Percentiles rank a stretch among this genome's conserved stretches.
These are phyloP conservation scores for Citrus australasica DNA, from an alignment of 345 rosid species.

Conservation along the genomic window DNA sequence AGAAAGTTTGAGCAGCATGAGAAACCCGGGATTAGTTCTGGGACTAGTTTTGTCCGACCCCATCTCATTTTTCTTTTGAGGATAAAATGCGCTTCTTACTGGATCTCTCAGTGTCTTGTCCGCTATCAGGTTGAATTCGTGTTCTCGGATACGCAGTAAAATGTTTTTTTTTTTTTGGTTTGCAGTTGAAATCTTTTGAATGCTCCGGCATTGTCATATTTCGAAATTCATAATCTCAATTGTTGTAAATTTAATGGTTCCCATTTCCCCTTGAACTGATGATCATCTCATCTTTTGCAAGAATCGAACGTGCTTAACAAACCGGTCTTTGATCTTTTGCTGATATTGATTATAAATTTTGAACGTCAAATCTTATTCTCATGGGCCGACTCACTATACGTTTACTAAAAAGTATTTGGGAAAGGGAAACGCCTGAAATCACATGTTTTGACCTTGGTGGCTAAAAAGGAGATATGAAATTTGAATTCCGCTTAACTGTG, in stretches of 20 bases:
- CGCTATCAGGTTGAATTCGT: neutral
- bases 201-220: neutral
- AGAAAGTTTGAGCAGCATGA: constrained; percentile 32
- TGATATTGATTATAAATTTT: too few species aligned
- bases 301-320: neutral
- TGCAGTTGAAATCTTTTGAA: neutral
- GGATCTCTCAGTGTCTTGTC: neutral
- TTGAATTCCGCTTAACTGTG: neutral
- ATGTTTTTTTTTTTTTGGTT: neutral
- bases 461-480: neutral
- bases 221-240: neutral
- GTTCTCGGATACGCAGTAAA: neutral
- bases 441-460: neutral
- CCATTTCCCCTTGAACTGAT: neutral
- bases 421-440: neutral
- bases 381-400: too few species aligned
- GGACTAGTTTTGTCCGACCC: constrained; percentile 6
- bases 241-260: neutral
- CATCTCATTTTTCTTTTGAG: neutral
- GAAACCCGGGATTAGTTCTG: neutral
- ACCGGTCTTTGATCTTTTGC: too few species aligned
- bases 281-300: neutral
- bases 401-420: neutral
- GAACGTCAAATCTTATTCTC: neutral
- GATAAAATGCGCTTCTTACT: neutral